Evolutionary conservation across 345 rosid genomes (phyloP), one percentile per base, ranked within the genome.

Genomic region (Linum tenue): DNA sequence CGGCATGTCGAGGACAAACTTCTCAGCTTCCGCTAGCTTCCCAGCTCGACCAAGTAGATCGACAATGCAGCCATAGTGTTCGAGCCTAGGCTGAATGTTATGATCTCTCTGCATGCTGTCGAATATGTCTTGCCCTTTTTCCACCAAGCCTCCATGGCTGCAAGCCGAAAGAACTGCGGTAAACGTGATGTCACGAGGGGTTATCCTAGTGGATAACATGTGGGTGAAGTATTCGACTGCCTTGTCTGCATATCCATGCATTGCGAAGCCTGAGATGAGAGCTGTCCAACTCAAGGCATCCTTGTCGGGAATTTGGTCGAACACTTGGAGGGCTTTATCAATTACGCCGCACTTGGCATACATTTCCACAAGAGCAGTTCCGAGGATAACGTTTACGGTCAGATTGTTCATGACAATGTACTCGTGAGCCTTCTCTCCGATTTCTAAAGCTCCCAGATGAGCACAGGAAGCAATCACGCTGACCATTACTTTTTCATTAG

Each of bases 21-120:
- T 80, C 73, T 89, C 87, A 4, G 96, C 91, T 76, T 87, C 85
- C 15, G 56, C 69, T 67, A 89, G 40, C 64, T 73, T 83, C 50
- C 96, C 94, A 50, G 94, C 91, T 38, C 91, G 86, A 55, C 94
- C 89, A 9, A 89, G 76, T 76, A 89, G 73, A 62, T 87, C 96
- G 44, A 87, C 94, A 43, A 87, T 72, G 70, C 96, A 89, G 50
- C 94, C 96, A 59, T 87, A 87, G 64, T 89, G 94, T 74, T 89
- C 96, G 56, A 84, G 62, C 70, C 89, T 82, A 36, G 85, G 89
- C 69, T 84, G 78, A 11, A 87, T 72, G 4, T 73, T 57, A 22
- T 78, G 75, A 3, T 67, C 84, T 8, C 62, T 69, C 65, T 74
- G 75, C 84, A 89, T 87, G 79, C 63, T 77, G 63, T 84, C 75